Conservation (phyloP, 495 filamentous ascomycete genomes). For the Parathielavia appendiculata region DNA sequence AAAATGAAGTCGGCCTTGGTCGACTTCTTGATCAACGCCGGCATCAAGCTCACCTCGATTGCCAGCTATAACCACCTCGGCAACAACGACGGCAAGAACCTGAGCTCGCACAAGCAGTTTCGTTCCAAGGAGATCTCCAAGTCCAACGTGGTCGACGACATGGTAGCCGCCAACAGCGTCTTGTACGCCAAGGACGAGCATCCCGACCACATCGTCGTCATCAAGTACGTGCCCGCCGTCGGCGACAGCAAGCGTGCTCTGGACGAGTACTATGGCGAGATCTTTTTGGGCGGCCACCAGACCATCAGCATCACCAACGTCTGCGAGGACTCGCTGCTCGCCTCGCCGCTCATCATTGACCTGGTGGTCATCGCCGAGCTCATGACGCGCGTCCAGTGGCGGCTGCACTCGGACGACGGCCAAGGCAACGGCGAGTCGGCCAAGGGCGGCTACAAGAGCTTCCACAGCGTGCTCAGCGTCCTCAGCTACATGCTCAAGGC, state of each 20-base stretch:
- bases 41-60: conserved; percentile 98
- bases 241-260: conserved; percentile 98
- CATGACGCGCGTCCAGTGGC: conserved; percentile 97
- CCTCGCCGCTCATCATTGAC: conserved; percentile 97
- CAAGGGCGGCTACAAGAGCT: conserved; percentile 64
- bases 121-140: conserved; percentile 99
- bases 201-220: conserved; percentile 84
- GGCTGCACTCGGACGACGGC: conserved; percentile 48
- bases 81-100: conserved; percentile 98
- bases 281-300: conserved; percentile 98
- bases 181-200: conserved; percentile 86
- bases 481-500: conserved; percentile 99
- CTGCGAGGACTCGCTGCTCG: conserved; percentile 95
- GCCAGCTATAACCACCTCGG: conserved; percentile 99
- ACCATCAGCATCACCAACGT: conserved; percentile 98
- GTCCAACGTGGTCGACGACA: conserved; percentile 97
- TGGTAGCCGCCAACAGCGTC: conserved; percentile 91
- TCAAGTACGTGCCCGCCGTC: conserved; percentile 99
- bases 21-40: conserved; percentile 96
- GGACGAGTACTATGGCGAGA: conserved; percentile 98
- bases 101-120: conserved; percentile 96
- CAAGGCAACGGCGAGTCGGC: conserved; percentile 36
- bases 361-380: conserved; percentile 87
- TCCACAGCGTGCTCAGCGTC: conserved; percentile 96
- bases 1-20: conserved; percentile 99